phyloP scores from a whole-genome alignment of 345 rosid species.

The Cardamine occulta region DNA sequence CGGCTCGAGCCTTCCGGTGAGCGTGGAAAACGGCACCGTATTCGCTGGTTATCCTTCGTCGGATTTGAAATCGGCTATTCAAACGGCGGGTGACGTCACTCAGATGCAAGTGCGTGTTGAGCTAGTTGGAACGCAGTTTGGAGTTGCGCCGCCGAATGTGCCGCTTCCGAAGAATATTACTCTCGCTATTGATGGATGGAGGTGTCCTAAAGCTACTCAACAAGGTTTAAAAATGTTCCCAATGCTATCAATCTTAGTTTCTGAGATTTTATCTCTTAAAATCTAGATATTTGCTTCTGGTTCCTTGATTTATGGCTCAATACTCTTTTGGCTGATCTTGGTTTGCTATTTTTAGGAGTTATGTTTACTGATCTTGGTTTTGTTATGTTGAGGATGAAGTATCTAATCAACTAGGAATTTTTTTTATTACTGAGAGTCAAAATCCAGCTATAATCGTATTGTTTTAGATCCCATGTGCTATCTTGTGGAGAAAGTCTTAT shows the following conservation, averaged over 20 bases:
- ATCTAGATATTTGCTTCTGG: not conserved
- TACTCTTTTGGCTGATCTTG: not conserved
- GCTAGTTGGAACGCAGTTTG: slow-evolving; percentile 84
- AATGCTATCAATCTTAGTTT: not conserved
- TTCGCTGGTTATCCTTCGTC: slow-evolving; percentile 72
- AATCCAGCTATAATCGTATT: slow-evolving; percentile 14
- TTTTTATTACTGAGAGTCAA: slow-evolving; percentile 31
- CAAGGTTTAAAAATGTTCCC: slow-evolving; percentile 49
- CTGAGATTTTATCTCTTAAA: not conserved
- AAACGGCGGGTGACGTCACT: slow-evolving; percentile 85
- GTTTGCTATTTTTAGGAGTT: slow-evolving; percentile 21
- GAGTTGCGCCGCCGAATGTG: slow-evolving; percentile 65
- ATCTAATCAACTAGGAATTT: slow-evolving; percentile 10
- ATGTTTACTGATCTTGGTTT: not conserved
- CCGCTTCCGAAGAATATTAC: slow-evolving; percentile 73
- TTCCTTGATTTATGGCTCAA: slow-evolving; percentile 14
- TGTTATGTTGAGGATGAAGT: slow-evolving; percentile 9
- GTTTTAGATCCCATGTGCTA: slow-evolving; percentile 36
- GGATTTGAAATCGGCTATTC: slow-evolving; percentile 86
- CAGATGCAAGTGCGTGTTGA: slow-evolving; percentile 74
- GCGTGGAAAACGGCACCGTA: slow-evolving; percentile 72
- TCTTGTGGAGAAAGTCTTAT: slow-evolving; percentile 26
- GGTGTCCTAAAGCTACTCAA: slow-evolving; percentile 55
- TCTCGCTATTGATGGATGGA: slow-evolving; percentile 79
- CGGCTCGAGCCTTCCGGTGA: slow-evolving; percentile 64